Conservation (phyloP, 2,329 filamentous ascomycete species). For the Cladorrhinum sp. region DNA sequence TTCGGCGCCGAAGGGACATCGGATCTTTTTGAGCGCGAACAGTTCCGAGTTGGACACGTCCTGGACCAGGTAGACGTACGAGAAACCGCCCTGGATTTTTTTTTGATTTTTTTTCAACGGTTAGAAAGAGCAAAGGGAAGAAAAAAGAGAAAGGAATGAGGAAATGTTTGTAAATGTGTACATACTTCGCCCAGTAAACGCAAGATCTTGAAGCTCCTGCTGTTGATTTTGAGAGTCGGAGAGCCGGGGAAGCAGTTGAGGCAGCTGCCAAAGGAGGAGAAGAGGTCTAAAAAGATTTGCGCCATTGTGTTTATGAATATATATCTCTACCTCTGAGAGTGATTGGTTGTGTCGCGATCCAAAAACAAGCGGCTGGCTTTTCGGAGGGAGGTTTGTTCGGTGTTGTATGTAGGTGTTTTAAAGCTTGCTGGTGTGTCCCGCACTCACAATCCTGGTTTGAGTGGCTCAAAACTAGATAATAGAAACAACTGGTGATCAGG, state of each 20-base stretch:
- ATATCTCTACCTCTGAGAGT: too few species aligned
- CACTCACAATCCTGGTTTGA: too few species aligned
- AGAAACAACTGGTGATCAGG: too few species aligned
- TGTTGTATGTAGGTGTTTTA: too few species aligned
- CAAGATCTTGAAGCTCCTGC: conserved; percentile 90
- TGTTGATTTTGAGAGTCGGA: conserved; percentile 93
- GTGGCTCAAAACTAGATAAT: too few species aligned
- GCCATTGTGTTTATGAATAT: conserved; percentile 55
- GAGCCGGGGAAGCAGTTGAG: conserved; percentile 94
- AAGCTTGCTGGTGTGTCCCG: too few species aligned
- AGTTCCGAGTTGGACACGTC: conserved; percentile 79
- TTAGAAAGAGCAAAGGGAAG: background rate
- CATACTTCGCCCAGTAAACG: conserved; percentile 84
- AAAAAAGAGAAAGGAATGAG: background rate
- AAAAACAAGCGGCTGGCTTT: background rate
- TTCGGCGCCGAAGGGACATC: conserved; percentile 95
- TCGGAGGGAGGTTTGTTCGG: too few species aligned
- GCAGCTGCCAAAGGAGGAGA: conserved; percentile 92
- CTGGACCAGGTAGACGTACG: conserved; percentile 97
- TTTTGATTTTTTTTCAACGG: too few species aligned
- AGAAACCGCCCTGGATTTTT: conserved; percentile 87
- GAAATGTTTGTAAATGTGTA: conserved; percentile 25
- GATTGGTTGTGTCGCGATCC: background rate
- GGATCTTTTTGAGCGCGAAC: conserved; percentile 97
- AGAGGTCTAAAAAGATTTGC: conserved; percentile 79